Percentiles rank a stretch among this genome's conserved stretches.
Conservation (phyloP, 2,329 filamentous ascomycete species). For the Aureobasidium mangrovei region DNA sequence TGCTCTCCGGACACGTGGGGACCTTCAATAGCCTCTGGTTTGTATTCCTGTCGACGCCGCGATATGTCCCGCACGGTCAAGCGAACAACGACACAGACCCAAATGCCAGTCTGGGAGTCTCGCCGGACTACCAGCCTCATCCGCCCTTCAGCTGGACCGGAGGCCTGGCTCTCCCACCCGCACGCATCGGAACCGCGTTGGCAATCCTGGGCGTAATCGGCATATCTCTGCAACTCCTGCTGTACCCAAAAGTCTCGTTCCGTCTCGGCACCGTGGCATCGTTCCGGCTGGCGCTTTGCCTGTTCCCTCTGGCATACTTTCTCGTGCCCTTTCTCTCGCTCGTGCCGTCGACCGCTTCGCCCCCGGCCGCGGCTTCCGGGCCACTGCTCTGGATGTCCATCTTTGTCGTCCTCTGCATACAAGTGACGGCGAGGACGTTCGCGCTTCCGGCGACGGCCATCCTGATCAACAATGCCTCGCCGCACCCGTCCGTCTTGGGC, state of each 20-base stretch:
- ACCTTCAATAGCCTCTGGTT: constrained; percentile 44
- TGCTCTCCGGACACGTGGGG: constrained; percentile 40
- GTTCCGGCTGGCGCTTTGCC: constrained; percentile 33
- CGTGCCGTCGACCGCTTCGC: constrained; percentile 31
- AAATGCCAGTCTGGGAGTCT: constrained; percentile 30
- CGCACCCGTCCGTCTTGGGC: constrained; percentile 47
- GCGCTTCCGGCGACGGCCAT: constrained; percentile 51
- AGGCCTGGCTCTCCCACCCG: constrained; percentile 39
- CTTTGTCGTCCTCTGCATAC: constrained; percentile 33
- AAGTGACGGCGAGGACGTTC: constrained; percentile 41
- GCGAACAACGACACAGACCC: constrained; percentile 19
- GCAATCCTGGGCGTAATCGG: constrained; percentile 41
- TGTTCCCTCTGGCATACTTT: constrained; percentile 39
- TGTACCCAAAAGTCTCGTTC: constrained; percentile 37
- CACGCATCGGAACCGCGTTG: constrained; percentile 39
- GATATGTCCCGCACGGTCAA: constrained; percentile 22
- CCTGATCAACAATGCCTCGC: constrained; percentile 51
- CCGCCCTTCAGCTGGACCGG: constrained; percentile 40
- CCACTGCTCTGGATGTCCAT: constrained; percentile 36
- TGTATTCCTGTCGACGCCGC: constrained; percentile 40
- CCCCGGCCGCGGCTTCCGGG: constrained; percentile 34
- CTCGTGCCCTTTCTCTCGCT: constrained; percentile 36
- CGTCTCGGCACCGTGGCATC: constrained; percentile 33
- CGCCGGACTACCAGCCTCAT: constrained; percentile 30
- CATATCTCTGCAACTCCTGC: constrained; percentile 37